phyloP scores from a whole-genome alignment of 2,329 filamentous ascomycete genomes.

The Knufia fluminis region DNA sequence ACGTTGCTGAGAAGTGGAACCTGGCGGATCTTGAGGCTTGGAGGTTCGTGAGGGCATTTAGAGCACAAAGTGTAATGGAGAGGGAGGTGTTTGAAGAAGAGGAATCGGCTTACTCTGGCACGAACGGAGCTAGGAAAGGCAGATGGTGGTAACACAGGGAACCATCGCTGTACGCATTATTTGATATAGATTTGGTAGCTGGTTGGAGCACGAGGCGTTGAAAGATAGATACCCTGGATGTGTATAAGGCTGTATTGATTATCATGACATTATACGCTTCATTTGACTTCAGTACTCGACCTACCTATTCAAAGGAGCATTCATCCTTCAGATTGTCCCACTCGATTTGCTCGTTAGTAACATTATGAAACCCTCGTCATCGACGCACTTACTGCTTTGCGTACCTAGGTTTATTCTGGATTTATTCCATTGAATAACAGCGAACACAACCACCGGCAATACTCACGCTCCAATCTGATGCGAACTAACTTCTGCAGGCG shows the following conservation, averaged over 20 bases:
- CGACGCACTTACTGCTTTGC: no score
- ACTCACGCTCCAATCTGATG: no score
- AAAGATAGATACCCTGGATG: neutral
- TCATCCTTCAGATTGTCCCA: no score
- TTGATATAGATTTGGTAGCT: neutral
- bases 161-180: neutral
- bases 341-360: no score
- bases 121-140: neutral
- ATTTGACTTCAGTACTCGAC: neutral
- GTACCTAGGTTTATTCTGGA: no score
- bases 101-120: constrained; percentile 28
- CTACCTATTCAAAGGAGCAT: no score
- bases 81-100: constrained; percentile 52
- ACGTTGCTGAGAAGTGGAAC: constrained; percentile 46
- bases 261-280: neutral
- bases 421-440: no score
- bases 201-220: neutral
- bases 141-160: constrained; percentile 8
- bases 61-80: constrained; percentile 48
- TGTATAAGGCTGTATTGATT: neutral
- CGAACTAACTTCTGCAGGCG: no score
- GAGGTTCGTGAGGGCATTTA: constrained; percentile 53
- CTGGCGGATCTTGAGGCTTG: constrained; percentile 55
- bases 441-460: no score
- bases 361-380: no score